Base-by-base conservation (phyloP, 2,329 filamentous ascomycete genomes). In the Rhexocercosporidium sp. region DNA sequence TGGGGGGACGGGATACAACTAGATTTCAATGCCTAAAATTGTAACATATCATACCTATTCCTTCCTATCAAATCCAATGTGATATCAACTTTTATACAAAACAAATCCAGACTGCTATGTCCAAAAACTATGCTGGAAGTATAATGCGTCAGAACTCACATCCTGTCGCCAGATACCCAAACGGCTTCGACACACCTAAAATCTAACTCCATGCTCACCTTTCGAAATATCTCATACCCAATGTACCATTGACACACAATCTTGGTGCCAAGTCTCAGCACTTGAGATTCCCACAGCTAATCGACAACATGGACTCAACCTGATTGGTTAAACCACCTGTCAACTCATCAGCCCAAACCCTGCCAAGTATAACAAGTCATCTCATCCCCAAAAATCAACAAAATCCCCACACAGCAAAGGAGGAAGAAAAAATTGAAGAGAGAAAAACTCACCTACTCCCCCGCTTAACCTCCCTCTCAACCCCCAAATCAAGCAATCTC, bases 401-500 rank as follows among this genome's bases (percentile, higher is more conserved):
- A 31, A 31, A 31, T 31, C n/a, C 16, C 9, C 9, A 25, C 7
- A 27, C 6, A 22, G 11, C 20, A 27, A 51, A 16, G 22, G 7
- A 51, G 29, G 22, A 56, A 39, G 7, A 22, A 14, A 56, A 12
- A n/a, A n/a, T n/a, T n/a, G n/a, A n/a, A n/a, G n/a, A n/a, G n/a
- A n/a, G 11, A 22, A 39, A 41, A 3, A 57, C 54, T 25, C 22
- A 57, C 54, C 54, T 57, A 57, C 54, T 57, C 7, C 39, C 65
- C 46, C 39, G 31, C 47, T 31, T 62, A 39, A 22, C 29, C 56
- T 59, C 68, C 59, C 11, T 61, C 67, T 3, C 61, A 44, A 22
- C 65, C 31, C 5, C 8, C 22, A 66, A 39, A 62, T 74, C 64
- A 1, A 74, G 34, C 62, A 66, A 66, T 27, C 68, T 65, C n/a